These are phyloP conservation scores for Colletotrichum trifolii DNA, from an alignment of 2,329 filamentous ascomycete genomes.

Conservation along the genomic window DNA sequence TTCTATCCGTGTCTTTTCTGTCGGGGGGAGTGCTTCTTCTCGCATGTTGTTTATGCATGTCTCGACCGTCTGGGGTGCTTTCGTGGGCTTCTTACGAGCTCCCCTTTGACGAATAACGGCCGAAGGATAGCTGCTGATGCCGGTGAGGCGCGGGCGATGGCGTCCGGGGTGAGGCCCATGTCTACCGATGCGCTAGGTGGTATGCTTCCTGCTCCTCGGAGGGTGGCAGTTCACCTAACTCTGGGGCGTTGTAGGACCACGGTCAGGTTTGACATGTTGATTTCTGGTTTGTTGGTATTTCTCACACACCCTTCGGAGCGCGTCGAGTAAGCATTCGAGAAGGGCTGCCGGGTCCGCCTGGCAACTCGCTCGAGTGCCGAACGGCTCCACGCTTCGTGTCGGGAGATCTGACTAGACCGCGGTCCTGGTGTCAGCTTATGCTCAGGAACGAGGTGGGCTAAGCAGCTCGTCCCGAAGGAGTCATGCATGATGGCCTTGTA, in stretches of 20 bases:
- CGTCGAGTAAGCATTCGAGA: conserved; percentile 2
- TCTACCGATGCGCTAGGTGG: background rate
- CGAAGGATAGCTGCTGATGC: conserved; percentile 20
- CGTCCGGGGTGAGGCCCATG: background rate
- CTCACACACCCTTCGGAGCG: no score
- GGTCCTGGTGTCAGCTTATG: background rate
- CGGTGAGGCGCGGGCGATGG: conserved; percentile 1
- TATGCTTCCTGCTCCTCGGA: conserved; percentile 14
- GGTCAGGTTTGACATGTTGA: background rate
- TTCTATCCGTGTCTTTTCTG: background rate
- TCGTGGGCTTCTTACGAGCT: background rate
- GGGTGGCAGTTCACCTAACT: background rate
- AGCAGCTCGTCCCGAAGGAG: conserved; percentile 21
- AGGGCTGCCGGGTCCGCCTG: conserved; percentile 3
- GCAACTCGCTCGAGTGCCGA: background rate
- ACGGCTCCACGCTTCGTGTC: background rate
- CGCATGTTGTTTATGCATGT: no score
- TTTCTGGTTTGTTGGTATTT: no score
- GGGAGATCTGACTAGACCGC: conserved; percentile 11
- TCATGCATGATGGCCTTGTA: conserved; percentile 21
- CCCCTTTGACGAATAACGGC: conserved; percentile 2
- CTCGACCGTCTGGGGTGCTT: background rate
- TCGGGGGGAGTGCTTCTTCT: background rate
- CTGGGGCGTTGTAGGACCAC: background rate
- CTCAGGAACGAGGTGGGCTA: conserved; percentile 17